Conservation (phyloP, 2,329 filamentous ascomycete species). For the Dendrostoma leiphaemia region DNA sequence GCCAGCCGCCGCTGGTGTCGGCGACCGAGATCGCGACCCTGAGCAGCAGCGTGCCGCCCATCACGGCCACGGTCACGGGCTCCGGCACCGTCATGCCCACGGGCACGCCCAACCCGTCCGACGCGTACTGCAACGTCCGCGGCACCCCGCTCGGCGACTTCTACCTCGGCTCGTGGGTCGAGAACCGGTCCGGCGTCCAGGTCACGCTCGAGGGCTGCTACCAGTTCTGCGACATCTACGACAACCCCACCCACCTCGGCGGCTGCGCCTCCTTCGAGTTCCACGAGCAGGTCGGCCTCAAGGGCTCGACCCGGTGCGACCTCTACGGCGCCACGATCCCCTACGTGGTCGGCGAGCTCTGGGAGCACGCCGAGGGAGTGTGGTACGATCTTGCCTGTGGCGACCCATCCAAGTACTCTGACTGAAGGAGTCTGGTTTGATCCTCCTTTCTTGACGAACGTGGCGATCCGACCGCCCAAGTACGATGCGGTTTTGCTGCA, state of each 20-base stretch:
- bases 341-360: constrained; percentile 28
- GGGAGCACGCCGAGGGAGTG: constrained; percentile 26
- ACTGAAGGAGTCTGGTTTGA: too few relatives aligned
- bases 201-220: constrained; percentile 41
- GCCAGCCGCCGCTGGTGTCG: constrained; percentile 28
- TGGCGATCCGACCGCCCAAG: too few relatives aligned
- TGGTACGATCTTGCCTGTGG: constrained; percentile 38
- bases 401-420: constrained; percentile 29
- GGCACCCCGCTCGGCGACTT: constrained; percentile 33
- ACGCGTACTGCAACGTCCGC: constrained; percentile 37
- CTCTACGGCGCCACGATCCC: constrained; percentile 34
- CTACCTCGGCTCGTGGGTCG: constrained; percentile 37
- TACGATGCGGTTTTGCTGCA: too few relatives aligned
- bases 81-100: constrained; percentile 28
- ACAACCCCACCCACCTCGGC: constrained; percentile 28
- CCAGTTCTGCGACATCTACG: constrained; percentile 37
- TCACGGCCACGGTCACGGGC: constrained; percentile 26
- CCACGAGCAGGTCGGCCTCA: constrained; percentile 28
- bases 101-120: constrained; percentile 28
- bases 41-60: constrained; percentile 20
- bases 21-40: constrained; percentile 6
- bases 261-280: constrained; percentile 37
- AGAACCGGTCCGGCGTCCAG: constrained; percentile 30
- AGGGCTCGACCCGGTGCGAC: constrained; percentile 31
- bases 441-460: too few relatives aligned